Percentiles rank a stretch among this genome's conserved stretches.
These are phyloP conservation scores for Monascus purpureus DNA, from an alignment of 495 filamentous ascomycete species.

Conservation along the genomic window DNA sequence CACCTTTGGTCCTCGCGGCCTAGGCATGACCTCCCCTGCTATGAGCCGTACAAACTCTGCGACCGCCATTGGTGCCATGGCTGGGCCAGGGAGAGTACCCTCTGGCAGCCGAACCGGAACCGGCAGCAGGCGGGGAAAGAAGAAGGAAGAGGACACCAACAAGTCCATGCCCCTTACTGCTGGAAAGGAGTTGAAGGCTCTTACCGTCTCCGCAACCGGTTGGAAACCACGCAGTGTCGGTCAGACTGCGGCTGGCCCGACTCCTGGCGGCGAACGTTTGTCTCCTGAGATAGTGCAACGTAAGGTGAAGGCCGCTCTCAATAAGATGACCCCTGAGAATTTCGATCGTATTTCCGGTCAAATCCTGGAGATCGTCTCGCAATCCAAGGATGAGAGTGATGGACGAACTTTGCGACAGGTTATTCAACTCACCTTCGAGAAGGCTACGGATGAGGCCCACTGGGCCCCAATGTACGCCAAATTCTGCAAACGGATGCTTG, in stretches of 20 bases:
- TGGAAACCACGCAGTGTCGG: constrained; percentile 82
- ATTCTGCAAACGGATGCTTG: constrained; percentile 95
- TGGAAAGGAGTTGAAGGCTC: constrained; percentile 65
- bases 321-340: constrained; percentile 99
- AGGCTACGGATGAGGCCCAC: constrained; percentile 95
- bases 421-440: constrained; percentile 97
- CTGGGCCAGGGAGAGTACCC: constrained; percentile 38
- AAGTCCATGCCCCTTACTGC: constrained; percentile 83
- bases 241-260: constrained; percentile 32
- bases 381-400: constrained; percentile 91
- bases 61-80: constrained; percentile 32
- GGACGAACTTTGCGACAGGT: constrained; percentile 92
- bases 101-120: constrained; percentile 34
- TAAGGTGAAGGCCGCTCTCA: constrained; percentile 94
- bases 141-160: constrained; percentile 49
- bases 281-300: constrained; percentile 89
- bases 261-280: constrained; percentile 44
- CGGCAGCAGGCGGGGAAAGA: constrained; percentile 46
- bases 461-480: constrained; percentile 99
- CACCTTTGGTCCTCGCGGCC: constrained; percentile 40
- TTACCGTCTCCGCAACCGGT: constrained; percentile 52
- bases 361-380: constrained; percentile 80
- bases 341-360: constrained; percentile 92
- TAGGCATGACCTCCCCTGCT: constrained; percentile 40
- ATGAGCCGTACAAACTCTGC: constrained; percentile 43